Conservation (phyloP, 2,329 filamentous ascomycete genomes). For the Fusarium sp. region DNA sequence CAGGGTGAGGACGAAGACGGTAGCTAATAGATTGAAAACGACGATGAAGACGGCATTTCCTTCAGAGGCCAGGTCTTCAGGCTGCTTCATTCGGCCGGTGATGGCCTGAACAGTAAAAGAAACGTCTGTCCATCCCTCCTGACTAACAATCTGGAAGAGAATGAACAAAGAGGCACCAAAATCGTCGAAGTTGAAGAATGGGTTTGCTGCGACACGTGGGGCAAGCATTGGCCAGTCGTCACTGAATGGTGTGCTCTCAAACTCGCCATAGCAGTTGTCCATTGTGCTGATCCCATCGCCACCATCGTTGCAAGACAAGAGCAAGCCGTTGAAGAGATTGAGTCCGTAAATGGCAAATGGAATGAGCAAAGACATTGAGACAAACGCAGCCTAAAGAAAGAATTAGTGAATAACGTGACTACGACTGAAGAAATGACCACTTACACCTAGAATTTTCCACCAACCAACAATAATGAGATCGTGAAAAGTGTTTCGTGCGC, state of each 20-base stretch:
- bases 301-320: constrained; percentile 78
- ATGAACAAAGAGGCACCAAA: constrained; percentile 95
- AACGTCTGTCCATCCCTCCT: constrained; percentile 98
- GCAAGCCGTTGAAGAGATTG: constrained; percentile 88
- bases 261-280: constrained; percentile 87
- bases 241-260: constrained; percentile 77
- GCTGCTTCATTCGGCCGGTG: constrained; percentile 80
- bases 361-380: constrained; percentile 92
- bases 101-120: constrained; percentile 86
- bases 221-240: constrained; percentile 82
- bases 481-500: constrained; percentile 94
- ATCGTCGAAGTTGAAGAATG: constrained; percentile 92
- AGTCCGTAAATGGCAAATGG: constrained; percentile 97
- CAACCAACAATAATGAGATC: constrained; percentile 93
- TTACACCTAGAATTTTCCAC: constrained; percentile 89
- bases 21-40: constrained; percentile 93
- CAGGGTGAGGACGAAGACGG: constrained; percentile 94
- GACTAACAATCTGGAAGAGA: constrained; percentile 97
- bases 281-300: constrained; percentile 68
- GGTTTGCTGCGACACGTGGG: constrained; percentile 83
- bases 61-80: constrained; percentile 73
- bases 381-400: constrained; percentile 76
- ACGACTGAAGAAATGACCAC: constrained; percentile 44
- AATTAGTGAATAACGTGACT: not conserved
- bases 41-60: constrained; percentile 96